These are phyloP conservation scores for Iris pallida DNA, from an alignment of 116 monocot species.

Conservation along the genomic window DNA sequence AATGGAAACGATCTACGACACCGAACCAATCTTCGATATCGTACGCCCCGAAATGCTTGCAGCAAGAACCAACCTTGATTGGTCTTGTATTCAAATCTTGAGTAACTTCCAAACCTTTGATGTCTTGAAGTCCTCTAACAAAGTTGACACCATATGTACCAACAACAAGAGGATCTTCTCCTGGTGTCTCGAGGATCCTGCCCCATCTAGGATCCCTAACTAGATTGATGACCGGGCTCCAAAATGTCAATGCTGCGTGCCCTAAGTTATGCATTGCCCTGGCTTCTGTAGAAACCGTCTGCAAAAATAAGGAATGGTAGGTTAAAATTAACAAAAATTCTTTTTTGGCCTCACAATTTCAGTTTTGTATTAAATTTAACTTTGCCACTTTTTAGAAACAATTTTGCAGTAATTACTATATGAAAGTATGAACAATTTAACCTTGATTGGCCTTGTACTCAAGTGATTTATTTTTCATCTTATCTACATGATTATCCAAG, in stretches of 20 bases:
- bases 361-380: no score
- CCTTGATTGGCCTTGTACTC: no score
- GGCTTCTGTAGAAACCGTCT: conserved; percentile 34
- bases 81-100: conserved; percentile 18
- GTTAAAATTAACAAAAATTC: background rate
- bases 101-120: conserved; percentile 5
- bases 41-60: conserved; percentile 61
- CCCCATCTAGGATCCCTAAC: conserved; percentile 44
- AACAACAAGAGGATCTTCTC: conserved; percentile 25
- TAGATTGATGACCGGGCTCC: conserved; percentile 37
- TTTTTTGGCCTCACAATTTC: no score
- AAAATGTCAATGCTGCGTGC: conserved; percentile 26
- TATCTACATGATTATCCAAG: no score
- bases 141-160: conserved; percentile 25
- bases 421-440: no score
- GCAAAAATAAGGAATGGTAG: background rate
- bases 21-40: conserved; percentile 51
- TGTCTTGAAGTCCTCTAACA: conserved; percentile 30
- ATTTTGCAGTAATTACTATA: no score
- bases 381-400: no score
- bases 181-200: conserved; percentile 28
- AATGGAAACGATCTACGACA: conserved; percentile 16
- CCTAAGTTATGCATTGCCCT: conserved; percentile 48
- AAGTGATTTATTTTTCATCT: no score
- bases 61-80: conserved; percentile 41